A percentile compares a stretch with the other conserved stretches of the same genome.
These are phyloP conservation scores for Calocybe indica DNA, from an alignment of 768 basidiomycete species.

Conservation along the genomic window DNA sequence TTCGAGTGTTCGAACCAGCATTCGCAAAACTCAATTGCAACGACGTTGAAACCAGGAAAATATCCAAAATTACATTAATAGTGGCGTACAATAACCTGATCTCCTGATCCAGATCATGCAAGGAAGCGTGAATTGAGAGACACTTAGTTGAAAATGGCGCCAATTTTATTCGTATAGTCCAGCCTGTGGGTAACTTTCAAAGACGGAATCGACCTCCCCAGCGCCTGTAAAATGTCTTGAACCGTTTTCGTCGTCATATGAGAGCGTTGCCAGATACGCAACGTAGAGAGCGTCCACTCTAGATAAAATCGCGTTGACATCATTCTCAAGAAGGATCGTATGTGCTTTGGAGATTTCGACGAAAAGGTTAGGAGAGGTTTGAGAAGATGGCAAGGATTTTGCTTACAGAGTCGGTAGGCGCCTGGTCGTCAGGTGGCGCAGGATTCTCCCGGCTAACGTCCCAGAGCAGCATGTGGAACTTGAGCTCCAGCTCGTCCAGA, in stretches of 20 bases:
- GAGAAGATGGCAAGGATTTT: background rate
- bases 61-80: too few relatives aligned
- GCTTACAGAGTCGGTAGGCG: constrained; percentile 2
- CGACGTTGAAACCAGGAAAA: too few relatives aligned
- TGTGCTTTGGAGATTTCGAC: background rate
- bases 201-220: constrained; percentile 8
- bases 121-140: too few relatives aligned
- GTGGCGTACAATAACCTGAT: too few relatives aligned
- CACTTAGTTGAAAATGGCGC: constrained; percentile 3
- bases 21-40: too few relatives aligned
- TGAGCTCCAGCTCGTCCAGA: constrained; percentile 14
- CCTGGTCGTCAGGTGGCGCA: constrained; percentile 5
- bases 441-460: constrained; percentile 8
- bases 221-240: constrained; percentile 7
- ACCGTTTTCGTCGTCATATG: constrained; percentile 11
- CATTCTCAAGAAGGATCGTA: constrained; percentile 4
- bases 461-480: constrained; percentile 8
- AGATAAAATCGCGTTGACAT: constrained; percentile 6
- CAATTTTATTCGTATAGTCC: constrained; percentile 6
- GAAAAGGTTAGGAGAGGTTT: background rate
- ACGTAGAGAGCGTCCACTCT: constrained; percentile 6
- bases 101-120: too few relatives aligned
- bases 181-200: constrained; percentile 3
- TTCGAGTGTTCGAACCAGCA: too few relatives aligned
- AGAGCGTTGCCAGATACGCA: constrained; percentile 11